A percentile compares a stretch with the other conserved stretches of the same genome.
Conservation (phyloP, 176 grass and related monocot genomes). For the Dendrocalamus sinicus region DNA sequence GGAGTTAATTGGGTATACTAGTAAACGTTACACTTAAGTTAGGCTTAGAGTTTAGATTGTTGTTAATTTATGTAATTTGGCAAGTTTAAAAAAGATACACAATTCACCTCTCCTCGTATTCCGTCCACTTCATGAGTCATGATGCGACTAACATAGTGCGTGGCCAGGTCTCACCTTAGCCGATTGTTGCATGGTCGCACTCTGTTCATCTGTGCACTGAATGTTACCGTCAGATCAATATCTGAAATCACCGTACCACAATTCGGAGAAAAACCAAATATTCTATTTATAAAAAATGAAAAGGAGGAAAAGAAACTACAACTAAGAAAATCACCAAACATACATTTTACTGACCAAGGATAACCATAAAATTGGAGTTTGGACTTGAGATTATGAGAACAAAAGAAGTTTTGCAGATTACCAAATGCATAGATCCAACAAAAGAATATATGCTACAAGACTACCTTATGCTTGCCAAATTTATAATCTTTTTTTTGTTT, state of each 20-base stretch:
- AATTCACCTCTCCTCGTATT: too few relatives aligned
- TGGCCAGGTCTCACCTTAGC: not conserved
- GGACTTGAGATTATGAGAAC: not conserved
- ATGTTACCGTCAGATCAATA: constrained; percentile 8
- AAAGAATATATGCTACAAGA: constrained; percentile 48
- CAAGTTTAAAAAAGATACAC: too few relatives aligned
- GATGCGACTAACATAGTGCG: not conserved
- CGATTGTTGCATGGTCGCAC: constrained; percentile 5
- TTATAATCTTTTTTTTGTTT: constrained; percentile 6
- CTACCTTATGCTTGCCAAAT: constrained; percentile 28
- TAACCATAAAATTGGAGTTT: constrained; percentile 4
- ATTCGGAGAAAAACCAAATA: not conserved
- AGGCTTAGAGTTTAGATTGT: too few relatives aligned
- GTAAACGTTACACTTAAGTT: too few relatives aligned
- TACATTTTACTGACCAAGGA: constrained; percentile 12
- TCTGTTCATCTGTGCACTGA: constrained; percentile 25
- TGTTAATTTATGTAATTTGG: too few relatives aligned
- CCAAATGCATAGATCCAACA: constrained; percentile 38
- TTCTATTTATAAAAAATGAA: not conserved
- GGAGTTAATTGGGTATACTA: too few relatives aligned
- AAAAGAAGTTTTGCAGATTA: constrained; percentile 21
- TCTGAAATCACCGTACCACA: not conserved
- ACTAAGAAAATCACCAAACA: not conserved
- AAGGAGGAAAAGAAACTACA: not conserved
- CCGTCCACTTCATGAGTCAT: too few relatives aligned